Percentiles rank a stretch among this genome's conserved stretches.
These are phyloP conservation scores for Leccinum variicolor DNA, from an alignment of 768 basidiomycete genomes.

Conservation along the genomic window DNA sequence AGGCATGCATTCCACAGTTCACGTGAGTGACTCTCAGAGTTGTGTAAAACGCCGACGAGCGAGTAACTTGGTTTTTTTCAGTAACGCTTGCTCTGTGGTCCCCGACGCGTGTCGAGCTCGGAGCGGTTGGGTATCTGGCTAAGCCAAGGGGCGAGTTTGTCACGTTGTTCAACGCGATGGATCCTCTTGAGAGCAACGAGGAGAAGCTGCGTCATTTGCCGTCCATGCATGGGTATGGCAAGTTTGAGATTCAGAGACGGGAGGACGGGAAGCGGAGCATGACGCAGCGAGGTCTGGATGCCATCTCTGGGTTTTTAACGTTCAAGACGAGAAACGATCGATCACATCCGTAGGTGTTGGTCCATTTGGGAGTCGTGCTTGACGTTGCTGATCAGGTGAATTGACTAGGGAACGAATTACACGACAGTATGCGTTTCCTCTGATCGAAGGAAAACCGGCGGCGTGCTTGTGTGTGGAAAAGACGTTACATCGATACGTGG, in stretches of 20 bases:
- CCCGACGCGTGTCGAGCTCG: constrained; percentile 58
- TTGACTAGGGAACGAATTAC: constrained; percentile 40
- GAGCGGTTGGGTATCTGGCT: constrained; percentile 72
- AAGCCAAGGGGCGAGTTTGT: constrained; percentile 69
- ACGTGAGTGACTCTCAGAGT: constrained; percentile 37
- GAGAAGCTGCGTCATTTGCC: constrained; percentile 47
- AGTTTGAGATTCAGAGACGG: constrained; percentile 40
- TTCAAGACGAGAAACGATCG: constrained; percentile 38
- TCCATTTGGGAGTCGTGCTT: background rate
- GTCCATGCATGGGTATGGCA: constrained; percentile 63
- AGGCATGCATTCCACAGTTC: constrained; percentile 69
- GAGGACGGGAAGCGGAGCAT: constrained; percentile 55
- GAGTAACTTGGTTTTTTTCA: constrained; percentile 17
- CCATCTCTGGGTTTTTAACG: constrained; percentile 46
- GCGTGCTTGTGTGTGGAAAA: constrained; percentile 70
- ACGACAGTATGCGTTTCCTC: constrained; percentile 55
- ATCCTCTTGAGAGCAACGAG: constrained; percentile 45
- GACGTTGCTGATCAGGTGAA: background rate
- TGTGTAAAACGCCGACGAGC: background rate
- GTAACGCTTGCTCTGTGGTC: constrained; percentile 71
- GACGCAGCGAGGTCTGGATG: constrained; percentile 55
- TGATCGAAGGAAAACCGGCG: constrained; percentile 61
- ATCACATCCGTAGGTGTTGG: constrained; percentile 37
- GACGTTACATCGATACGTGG: constrained; percentile 65
- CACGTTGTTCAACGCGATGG: constrained; percentile 67